Conservation (phyloP, 2,329 filamentous ascomycete genomes). For the Colletotrichum salicis region DNA sequence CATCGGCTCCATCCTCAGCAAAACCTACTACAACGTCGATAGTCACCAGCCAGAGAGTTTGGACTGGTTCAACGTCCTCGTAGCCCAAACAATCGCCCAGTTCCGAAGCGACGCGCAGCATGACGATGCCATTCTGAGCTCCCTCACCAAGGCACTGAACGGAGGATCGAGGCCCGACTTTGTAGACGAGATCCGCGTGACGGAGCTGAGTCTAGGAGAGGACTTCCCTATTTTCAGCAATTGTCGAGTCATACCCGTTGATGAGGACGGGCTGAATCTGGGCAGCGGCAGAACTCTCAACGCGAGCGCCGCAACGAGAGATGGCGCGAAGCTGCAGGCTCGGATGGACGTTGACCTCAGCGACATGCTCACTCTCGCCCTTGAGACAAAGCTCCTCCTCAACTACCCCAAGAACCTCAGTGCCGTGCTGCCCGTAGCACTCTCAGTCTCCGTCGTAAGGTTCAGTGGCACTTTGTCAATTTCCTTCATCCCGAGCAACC, state of each 20-base stretch:
- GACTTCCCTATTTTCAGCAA: conserved; percentile 99
- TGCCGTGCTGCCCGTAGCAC: conserved; percentile 88
- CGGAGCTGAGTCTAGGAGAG: conserved; percentile 92
- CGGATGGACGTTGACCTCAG: conserved; percentile 97
- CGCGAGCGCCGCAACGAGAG: conserved; percentile 62
- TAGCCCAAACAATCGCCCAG: conserved; percentile 96
- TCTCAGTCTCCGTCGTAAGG: conserved; percentile 90
- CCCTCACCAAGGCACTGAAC: conserved; percentile 86
- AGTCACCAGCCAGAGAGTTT: conserved; percentile 96
- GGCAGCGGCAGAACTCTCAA: conserved; percentile 62
- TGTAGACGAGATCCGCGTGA: conserved; percentile 91
- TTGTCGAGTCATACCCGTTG: conserved; percentile 91
- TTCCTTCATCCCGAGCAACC: conserved; percentile 85
- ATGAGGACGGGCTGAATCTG: conserved; percentile 76
- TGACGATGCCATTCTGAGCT: conserved; percentile 88
- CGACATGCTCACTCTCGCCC: conserved; percentile 92
- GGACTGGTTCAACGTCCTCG: conserved; percentile 98
- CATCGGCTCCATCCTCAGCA: conserved; percentile 92
- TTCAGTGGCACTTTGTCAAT: conserved; percentile 96
- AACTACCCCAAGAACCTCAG: conserved; percentile 94
- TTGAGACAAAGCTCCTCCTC: conserved; percentile 92
- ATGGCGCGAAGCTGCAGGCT: conserved; percentile 85
- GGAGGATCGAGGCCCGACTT: conserved; percentile 89
- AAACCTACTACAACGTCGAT: conserved; percentile 97
- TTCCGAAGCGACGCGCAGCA: conserved; percentile 92